Percentiles rank a stretch among this genome's conserved stretches.
phyloP scores from a whole-genome alignment of 805 yeast genomes.

The Candida krabiensis region DNA sequence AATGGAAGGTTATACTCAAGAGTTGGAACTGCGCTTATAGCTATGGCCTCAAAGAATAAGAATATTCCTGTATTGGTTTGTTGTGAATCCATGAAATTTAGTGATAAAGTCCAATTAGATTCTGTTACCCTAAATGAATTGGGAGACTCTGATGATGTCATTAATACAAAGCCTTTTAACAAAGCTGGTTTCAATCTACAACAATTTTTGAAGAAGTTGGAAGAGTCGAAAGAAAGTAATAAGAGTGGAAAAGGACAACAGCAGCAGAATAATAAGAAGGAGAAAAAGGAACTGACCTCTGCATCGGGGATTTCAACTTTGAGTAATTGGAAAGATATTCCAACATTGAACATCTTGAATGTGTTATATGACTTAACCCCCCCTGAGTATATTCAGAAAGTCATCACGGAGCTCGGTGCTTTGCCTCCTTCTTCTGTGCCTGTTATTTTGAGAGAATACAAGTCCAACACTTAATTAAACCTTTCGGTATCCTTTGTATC shows the following conservation, averaged over 20 bases:
- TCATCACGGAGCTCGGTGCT: slow-evolving; percentile 94
- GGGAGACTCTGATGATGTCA: slow-evolving; percentile 73
- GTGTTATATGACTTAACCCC: slow-evolving; percentile 94
- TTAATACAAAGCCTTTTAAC: slow-evolving; percentile 55
- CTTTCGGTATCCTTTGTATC: too few species aligned
- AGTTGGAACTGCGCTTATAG: slow-evolving; percentile 91
- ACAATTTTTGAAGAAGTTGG: slow-evolving; percentile 52
- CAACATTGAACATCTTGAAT: slow-evolving; percentile 70
- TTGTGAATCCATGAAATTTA: slow-evolving; percentile 91
- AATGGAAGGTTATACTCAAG: slow-evolving; percentile 92
- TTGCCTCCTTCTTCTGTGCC: slow-evolving; percentile 99
- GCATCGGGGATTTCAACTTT: slow-evolving; percentile 41
- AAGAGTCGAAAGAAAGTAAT: slow-evolving; percentile 19
- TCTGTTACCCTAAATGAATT: slow-evolving; percentile 93
- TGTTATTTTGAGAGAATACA: slow-evolving; percentile 91
- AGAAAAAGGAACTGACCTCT: slow-evolving; percentile 27
- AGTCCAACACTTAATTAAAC: slow-evolving; percentile 39
- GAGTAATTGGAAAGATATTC: slow-evolving; percentile 62
- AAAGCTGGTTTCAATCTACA: slow-evolving; percentile 65
- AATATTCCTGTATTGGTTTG: slow-evolving; percentile 94
- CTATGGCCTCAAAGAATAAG: slow-evolving; percentile 85
- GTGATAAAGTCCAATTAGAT: slow-evolving; percentile 93
- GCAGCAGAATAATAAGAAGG: slow-evolving; percentile 25
- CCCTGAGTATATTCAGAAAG: slow-evolving; percentile 88
- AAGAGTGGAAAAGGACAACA: slow-evolving; percentile 28